Evolutionary conservation across 202 grass and related monocot genomes (phyloP), one percentile per base, ranked within the genome.

Genomic region (Digitaria exilis): DNA sequence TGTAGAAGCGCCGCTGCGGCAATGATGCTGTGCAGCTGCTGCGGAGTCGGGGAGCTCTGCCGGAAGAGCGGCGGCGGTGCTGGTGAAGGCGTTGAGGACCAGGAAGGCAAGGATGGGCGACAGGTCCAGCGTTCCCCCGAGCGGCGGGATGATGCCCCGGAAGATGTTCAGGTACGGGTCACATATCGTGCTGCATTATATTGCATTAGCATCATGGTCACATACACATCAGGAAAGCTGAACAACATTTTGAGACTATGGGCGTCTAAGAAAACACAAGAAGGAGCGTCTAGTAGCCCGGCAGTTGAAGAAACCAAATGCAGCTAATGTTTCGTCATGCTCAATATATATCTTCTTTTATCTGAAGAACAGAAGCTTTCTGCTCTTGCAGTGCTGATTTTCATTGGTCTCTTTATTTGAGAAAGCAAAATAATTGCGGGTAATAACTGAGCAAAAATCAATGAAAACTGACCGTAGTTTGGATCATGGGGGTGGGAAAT

Each of bases 141-240:
- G 85, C 55, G 96, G 93, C 16, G 89, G 92, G 87, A 98, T 90
- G 80, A 98, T 90, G 77, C 96, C 93, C 57, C 96, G 93, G 85
- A 98, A 98, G 83, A 98, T 87, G 83, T 98, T 98, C 56, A 98
- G 87, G 82, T 98, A 98, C 35, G 96, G 96, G 70, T 98, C 96
- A 65, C 96, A 98, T 52, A 98, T 30, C 39, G 89, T 90, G 89
- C 96, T 98, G 96, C 83, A 89, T 55, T 39, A 39, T 9, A 39
- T 62, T 41, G 67, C 41, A 72, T 62, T 82, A 29, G 10, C 15
- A 78, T 78, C 17, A 12, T 46, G 62, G 52, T 65, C 63, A 30
- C 26, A 28, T 15, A 67, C 22, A 4, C n/a, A 48, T 55, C 69
- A 71, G 42, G 15, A 48, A 30, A 70, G 5, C 22, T 46, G 42